These are phyloP conservation scores for Backusella liffmaniae DNA, from an alignment of 192 early-diverging fungal species.

Conservation along the genomic window DNA sequence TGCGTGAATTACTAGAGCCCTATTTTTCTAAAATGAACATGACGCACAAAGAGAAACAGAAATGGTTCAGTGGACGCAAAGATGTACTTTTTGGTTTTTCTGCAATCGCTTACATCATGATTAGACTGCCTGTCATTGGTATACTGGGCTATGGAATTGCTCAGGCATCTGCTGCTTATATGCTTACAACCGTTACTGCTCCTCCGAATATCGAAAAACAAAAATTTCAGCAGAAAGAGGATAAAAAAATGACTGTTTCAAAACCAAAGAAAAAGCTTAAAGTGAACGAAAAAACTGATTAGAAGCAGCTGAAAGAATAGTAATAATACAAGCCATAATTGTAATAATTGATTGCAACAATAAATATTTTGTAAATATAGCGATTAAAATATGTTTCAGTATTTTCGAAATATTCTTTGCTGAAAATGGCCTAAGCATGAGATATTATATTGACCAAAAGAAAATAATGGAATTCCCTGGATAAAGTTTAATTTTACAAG, in stretches of 20 bases:
- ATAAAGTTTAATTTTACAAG: neutral
- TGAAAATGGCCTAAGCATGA: neutral
- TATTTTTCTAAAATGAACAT: conserved; percentile 56
- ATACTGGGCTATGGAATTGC: conserved; percentile 55
- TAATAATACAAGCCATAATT: neutral
- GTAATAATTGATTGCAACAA: neutral
- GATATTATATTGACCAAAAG: neutral
- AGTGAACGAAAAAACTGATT: neutral
- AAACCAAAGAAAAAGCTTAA: neutral
- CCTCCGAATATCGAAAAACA: conserved; percentile 19
- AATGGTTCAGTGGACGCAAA: conserved; percentile 57
- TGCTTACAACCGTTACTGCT: conserved; percentile 27
- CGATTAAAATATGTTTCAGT: neutral
- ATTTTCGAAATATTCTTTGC: too few species aligned
- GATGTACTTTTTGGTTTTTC: conserved; percentile 60
- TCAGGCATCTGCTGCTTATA: conserved; percentile 45
- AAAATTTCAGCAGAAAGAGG: neutral
- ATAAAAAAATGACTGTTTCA: neutral
- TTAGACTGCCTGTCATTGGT: conserved; percentile 52
- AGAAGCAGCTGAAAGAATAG: neutral
- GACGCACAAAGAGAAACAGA: conserved; percentile 42
- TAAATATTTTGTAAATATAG: neutral
- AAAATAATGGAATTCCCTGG: neutral
- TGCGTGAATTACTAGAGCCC: conserved; percentile 61
- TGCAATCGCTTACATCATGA: conserved; percentile 49